A percentile compares a stretch with the other conserved stretches of the same genome.
Evolutionary conservation across 176 grass and related monocot genomes (phyloP).

Genomic region (Cymbopogon citratus): DNA sequence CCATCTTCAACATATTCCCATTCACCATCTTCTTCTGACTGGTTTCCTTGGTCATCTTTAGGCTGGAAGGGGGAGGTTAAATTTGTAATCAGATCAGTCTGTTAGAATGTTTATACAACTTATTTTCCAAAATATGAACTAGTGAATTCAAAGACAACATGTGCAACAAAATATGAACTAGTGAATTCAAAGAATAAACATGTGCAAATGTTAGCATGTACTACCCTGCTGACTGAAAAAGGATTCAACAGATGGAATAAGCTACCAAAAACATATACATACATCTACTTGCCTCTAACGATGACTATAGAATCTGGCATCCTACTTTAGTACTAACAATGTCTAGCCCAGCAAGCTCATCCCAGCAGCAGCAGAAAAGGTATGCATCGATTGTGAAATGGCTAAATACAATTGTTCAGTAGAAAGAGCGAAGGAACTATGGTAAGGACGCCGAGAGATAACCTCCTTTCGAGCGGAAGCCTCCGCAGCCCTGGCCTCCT

Average conservation of each 20-base stretch:
- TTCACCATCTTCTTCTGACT: slow-evolving; percentile 48
- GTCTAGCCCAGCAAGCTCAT: not conserved
- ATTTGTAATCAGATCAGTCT: not conserved
- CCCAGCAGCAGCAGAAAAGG: not conserved
- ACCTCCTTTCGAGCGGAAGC: slow-evolving; percentile 35
- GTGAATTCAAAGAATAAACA: too few relatives aligned
- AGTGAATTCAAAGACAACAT: not conserved
- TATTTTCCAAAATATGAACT: not conserved
- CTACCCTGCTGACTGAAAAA: not conserved
- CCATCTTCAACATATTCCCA: slow-evolving; percentile 94
- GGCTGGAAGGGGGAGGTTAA: slow-evolving; percentile 32
- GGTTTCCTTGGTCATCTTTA: slow-evolving; percentile 38
- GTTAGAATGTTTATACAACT: not conserved
- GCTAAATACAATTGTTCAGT: not conserved
- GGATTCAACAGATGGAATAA: not conserved
- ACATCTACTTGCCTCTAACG: not conserved
- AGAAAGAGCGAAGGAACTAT: not conserved
- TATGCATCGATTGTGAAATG: not conserved
- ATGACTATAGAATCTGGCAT: not conserved
- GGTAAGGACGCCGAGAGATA: not conserved
- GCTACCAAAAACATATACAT: not conserved
- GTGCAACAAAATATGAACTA: too few relatives aligned
- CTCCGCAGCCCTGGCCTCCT: slow-evolving; percentile 38
- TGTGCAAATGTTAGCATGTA: too few relatives aligned
- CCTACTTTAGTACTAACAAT: not conserved